Base-by-base conservation (phyloP, 1,139 yeast species). In the Suhomyces bolitotheri region DNA sequence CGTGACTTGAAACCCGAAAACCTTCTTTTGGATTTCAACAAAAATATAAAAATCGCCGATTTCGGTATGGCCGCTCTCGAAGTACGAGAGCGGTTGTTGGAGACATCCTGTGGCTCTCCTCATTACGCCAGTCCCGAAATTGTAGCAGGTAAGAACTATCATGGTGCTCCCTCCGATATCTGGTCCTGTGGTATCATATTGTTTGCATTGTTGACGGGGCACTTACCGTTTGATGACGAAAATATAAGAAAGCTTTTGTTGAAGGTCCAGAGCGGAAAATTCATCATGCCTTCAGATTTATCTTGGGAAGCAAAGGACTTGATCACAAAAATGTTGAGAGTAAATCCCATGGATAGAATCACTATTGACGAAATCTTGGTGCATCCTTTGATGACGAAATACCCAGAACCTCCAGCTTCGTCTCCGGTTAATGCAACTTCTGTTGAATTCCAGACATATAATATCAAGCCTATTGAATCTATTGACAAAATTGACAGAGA, bases 11-110 rank as follows among this genome's bases (percentile, higher is more conserved):
- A 92, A 59, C 98, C 98, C 0, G 99, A 92, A 58, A 92, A 92
- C 62, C 71, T 92, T 48, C 67, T 92, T 32, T 69, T 92, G 31
- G 98, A 94, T 64, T 82, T 84, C 58, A 77, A 87, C 58, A 79
- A 83, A 46, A 89, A 87, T 58, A 89, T 92, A 60, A 92, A 92
- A 59, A 90, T 92, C 49, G 98, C 99, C 11, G 99, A 92, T 64
- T 92, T 92, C 59, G 99, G 99, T 25, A 94, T 92, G 98, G 98
- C 99, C n/a, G 98, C 98, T 2, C 68, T 92, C 31, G 98, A 92
- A 60, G 82, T 95, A 25, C 77, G 79, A 39, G 95, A 84, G 50
- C 78, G 85, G 51, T 66, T 92, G 54, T 71, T 94, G 39, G 97
- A 92, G 58, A 92, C 98, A 1, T 83, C 95, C 21, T 92, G 99